phyloP scores from a whole-genome alignment of 2,329 filamentous ascomycete species.

The Colletotrichum sp. region DNA sequence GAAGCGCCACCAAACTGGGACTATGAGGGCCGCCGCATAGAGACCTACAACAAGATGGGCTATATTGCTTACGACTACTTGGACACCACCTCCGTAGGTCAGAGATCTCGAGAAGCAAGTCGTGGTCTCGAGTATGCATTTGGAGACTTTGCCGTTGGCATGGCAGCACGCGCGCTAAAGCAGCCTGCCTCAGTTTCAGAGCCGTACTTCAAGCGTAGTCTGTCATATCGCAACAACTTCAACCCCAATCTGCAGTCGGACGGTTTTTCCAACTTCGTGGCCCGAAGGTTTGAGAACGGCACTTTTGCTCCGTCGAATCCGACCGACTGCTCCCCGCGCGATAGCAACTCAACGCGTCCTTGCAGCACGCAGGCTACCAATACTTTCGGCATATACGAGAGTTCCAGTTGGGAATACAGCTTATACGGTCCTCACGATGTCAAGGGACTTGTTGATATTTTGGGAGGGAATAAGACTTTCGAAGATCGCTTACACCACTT shows the following conservation, averaged over 20 bases:
- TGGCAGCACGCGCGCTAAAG: background rate
- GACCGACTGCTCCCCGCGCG: background rate
- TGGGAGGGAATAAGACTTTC: background rate
- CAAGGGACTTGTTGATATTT: background rate
- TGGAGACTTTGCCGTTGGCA: background rate
- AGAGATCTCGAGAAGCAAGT: background rate
- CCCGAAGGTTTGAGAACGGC: background rate
- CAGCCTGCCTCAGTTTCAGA: background rate
- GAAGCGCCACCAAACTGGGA: background rate
- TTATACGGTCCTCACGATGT: background rate
- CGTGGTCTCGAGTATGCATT: background rate
- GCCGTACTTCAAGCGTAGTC: background rate
- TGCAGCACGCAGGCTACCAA: background rate
- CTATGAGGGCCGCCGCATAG: background rate
- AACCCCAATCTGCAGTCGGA: background rate
- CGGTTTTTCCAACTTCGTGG: background rate
- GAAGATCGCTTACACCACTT: background rate
- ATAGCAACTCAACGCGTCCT: background rate
- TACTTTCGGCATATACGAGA: background rate
- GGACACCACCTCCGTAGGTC: background rate
- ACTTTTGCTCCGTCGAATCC: background rate
- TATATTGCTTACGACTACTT: background rate
- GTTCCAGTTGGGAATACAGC: slow-evolving; percentile 6
- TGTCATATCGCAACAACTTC: background rate
- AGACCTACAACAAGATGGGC: background rate